These are phyloP conservation scores for Mortierella sp. DNA, from an alignment of 371 early-diverging fungal genomes.

Conservation along the genomic window DNA sequence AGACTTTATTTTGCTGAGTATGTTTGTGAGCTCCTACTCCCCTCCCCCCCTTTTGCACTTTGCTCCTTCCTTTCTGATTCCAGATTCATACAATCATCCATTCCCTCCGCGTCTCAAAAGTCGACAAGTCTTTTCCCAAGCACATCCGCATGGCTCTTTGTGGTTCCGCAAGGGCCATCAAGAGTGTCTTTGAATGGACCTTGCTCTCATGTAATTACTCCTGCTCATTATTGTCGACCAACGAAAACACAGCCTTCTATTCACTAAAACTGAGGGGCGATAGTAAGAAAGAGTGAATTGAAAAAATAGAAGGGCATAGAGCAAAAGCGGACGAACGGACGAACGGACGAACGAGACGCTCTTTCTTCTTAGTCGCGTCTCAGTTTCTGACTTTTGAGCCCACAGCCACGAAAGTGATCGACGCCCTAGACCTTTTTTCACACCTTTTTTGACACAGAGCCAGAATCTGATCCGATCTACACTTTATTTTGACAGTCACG, in stretches of 20 bases:
- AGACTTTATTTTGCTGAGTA: neutral
- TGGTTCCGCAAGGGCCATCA: constrained; percentile 20
- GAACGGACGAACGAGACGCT: neutral
- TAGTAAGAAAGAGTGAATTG: neutral
- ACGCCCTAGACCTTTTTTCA: neutral
- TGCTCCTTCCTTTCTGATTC: neutral
- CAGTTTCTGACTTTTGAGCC: neutral
- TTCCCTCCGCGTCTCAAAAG: neutral
- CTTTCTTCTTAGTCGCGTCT: neutral
- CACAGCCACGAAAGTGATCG: neutral
- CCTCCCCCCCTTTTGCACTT: neutral
- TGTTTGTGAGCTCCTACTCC: too few relatives aligned
- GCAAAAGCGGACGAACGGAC: neutral
- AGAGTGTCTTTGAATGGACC: constrained; percentile 17
- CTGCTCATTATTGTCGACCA: too few relatives aligned
- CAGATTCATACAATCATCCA: neutral
- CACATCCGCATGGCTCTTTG: constrained; percentile 23
- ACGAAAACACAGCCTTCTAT: neutral
- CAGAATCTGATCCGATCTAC: neutral
- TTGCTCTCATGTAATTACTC: constrained; percentile 26
- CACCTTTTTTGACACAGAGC: neutral
- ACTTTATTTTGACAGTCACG: neutral
- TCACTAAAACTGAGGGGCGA: neutral
- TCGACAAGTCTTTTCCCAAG: neutral
- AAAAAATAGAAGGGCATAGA: neutral